Evolutionary conservation across 2,329 filamentous ascomycete species (phyloP).

Genomic region (Talaromyces sp.): DNA sequence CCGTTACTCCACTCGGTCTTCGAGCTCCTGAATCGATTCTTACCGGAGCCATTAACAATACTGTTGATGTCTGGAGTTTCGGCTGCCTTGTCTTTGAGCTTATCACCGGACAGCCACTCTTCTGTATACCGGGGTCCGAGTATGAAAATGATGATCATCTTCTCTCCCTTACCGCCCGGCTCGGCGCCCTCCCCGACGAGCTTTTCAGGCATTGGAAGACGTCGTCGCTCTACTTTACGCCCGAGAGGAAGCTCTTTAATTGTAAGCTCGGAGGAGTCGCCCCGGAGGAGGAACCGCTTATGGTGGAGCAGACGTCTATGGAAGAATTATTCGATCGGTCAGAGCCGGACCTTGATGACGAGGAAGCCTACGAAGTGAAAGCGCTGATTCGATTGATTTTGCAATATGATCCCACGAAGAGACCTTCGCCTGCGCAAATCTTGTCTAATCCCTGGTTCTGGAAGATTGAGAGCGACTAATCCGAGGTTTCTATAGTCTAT

Average conservation of each 20-base stretch:
- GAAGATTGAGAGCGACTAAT: slow-evolving; percentile 15
- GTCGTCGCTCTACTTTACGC: slow-evolving; percentile 24
- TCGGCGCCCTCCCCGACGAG: slow-evolving; percentile 25
- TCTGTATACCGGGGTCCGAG: slow-evolving; percentile 21
- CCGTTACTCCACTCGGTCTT: slow-evolving; percentile 23
- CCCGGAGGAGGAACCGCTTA: slow-evolving; percentile 21
- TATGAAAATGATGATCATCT: slow-evolving; percentile 27
- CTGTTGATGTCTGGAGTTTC: slow-evolving; percentile 30
- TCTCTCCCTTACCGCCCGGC: slow-evolving; percentile 22
- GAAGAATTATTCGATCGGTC: slow-evolving; percentile 23
- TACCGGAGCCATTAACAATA: slow-evolving; percentile 19
- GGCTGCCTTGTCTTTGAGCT: slow-evolving; percentile 30
- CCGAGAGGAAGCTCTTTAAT: slow-evolving; percentile 21
- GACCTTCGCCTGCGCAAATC: slow-evolving; percentile 25
- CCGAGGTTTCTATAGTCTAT: slow-evolving; percentile 5
- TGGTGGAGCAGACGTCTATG: slow-evolving; percentile 20
- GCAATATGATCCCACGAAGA: slow-evolving; percentile 24
- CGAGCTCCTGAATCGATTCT: slow-evolving; percentile 28
- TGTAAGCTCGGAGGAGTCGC: slow-evolving; percentile 19
- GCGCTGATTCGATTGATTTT: slow-evolving; percentile 21
- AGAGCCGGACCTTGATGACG: slow-evolving; percentile 17
- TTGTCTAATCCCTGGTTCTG: slow-evolving; percentile 29
- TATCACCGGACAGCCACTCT: slow-evolving; percentile 24
- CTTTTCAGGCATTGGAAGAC: slow-evolving; percentile 22
- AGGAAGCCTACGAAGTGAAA: slow-evolving; percentile 23